phyloP scores from a whole-genome alignment of 805 yeast genomes.

The Millerozyma miso region DNA sequence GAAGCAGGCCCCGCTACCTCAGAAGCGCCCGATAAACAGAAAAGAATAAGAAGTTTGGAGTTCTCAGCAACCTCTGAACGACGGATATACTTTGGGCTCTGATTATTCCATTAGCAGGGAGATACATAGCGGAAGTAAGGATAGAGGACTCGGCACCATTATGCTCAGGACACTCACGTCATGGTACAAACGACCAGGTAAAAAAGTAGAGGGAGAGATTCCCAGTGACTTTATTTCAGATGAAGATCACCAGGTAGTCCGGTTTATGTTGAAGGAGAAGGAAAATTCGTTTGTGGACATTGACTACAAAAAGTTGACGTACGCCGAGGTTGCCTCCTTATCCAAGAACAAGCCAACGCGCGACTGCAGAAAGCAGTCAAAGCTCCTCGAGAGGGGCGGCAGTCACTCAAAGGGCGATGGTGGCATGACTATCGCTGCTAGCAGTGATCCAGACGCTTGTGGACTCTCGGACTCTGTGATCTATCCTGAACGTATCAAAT shows the following conservation, averaged over 20 bases:
- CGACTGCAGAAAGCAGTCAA: neutral
- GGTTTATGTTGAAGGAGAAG: conserved; percentile 26
- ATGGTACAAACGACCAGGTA: conserved; percentile 12
- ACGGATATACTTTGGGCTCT: too few species aligned
- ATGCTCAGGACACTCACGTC: conserved; percentile 18
- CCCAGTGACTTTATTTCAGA: conserved; percentile 28
- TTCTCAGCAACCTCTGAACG: too few species aligned
- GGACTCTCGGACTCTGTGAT: conserved; percentile 9
- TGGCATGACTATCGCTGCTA: neutral
- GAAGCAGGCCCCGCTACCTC: neutral
- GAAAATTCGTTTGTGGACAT: conserved; percentile 35
- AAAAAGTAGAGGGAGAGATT: conserved; percentile 8
- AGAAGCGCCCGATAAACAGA: too few species aligned
- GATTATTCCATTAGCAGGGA: too few species aligned
- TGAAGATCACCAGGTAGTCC: conserved; percentile 16
- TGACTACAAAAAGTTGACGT: conserved; percentile 31
- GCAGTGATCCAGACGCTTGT: neutral
- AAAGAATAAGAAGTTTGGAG: too few species aligned
- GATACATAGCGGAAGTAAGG: too few species aligned
- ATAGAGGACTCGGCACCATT: too few species aligned
- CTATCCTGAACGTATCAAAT: conserved; percentile 13
- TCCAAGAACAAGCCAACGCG: conserved; percentile 10
- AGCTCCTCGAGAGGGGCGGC: conserved; percentile 6
- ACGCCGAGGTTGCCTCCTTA: conserved; percentile 41
- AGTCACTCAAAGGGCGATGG: conserved; percentile 1